Base-by-base conservation (phyloP, 306 rosid species). In the Prunus mira region DNA sequence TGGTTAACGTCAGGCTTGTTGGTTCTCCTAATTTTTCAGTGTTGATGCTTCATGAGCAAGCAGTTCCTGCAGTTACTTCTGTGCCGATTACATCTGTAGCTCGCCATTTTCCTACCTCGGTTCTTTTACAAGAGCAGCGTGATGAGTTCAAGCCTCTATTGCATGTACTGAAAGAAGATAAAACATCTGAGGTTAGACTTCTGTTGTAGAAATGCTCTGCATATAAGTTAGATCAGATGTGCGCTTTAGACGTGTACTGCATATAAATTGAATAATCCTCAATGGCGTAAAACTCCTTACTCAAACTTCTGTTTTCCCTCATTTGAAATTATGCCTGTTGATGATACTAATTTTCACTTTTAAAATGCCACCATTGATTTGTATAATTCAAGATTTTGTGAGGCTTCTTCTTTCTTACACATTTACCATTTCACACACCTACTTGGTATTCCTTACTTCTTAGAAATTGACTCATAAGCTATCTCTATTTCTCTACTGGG, bases 81-180 rank as follows among this genome's bases (percentile, higher is more conserved):
- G 55, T 78, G 72, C 80, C 91, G 41, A 64, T 89, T 79, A 76
- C 78, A 79, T 82, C 77, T 72, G 70, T 87, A 47, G 71, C 89
- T 13, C 92, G 84, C 57, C 87, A 83, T 76, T 87, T 91, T 84
- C 87, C 90, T 65, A 84, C 91, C 46, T 89, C 96, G 2, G 90
- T 90, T 89, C 88, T 89, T 72, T 70, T 80, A 71, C 95, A 87
- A 92, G 97, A 94, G 78, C 97, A 90, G 79, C 89, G 86, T 17
- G 88, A 92, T 69, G 96, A 93, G 65, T 86, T 80, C 78, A 88
- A 62, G 82, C 82, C 93, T 80, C 75, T 79, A 61, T 81, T 77
- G 81, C 89, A 84, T 55, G 51, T 83, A 17, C 56, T 75, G 18
- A 86, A 87, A 83, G 89, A 90, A 84, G 93, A 89, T 38, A 89